Percentiles rank a stretch among this genome's conserved stretches.
Conservation (phyloP, 257 asterid genomes). For the Linaria vulgaris region DNA sequence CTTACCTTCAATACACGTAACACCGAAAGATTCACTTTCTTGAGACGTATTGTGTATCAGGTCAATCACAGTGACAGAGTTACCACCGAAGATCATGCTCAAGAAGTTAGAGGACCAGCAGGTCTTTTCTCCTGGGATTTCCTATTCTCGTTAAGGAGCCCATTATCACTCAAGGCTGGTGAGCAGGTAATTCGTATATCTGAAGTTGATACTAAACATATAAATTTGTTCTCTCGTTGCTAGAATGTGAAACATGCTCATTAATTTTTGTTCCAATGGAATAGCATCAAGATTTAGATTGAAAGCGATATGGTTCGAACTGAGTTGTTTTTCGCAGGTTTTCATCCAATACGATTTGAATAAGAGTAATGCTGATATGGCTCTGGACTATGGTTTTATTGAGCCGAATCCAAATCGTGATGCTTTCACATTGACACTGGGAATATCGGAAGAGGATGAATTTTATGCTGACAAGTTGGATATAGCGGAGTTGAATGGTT, state of each 20-base stretch:
- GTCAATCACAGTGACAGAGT: slow-evolving; percentile 77
- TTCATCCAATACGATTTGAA: slow-evolving; percentile 79
- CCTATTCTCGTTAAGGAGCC: slow-evolving; percentile 76
- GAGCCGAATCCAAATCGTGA: slow-evolving; percentile 62
- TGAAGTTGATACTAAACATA: neutral
- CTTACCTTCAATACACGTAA: slow-evolving; percentile 6
- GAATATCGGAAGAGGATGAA: slow-evolving; percentile 70
- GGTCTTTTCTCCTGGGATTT: slow-evolving; percentile 95
- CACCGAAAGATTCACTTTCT: neutral
- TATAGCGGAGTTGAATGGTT: slow-evolving; percentile 74
- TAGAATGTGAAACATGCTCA: no score
- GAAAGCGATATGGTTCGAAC: neutral
- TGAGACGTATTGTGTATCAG: slow-evolving; percentile 38
- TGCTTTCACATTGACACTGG: slow-evolving; percentile 80
- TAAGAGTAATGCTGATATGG: slow-evolving; percentile 95
- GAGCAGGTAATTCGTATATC: slow-evolving; percentile 61
- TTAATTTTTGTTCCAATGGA: no score
- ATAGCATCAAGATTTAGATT: neutral
- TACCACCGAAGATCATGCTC: slow-evolving; percentile 85
- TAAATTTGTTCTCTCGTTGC: neutral
- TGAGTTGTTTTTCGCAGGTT: slow-evolving; percentile 51
- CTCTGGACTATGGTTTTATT: slow-evolving; percentile 87
- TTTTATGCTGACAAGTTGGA: slow-evolving; percentile 79
- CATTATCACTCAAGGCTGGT: slow-evolving; percentile 73
- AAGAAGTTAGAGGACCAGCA: slow-evolving; percentile 84